phyloP scores from a whole-genome alignment of 331 rosid species.

The Phaseolus coccineus region DNA sequence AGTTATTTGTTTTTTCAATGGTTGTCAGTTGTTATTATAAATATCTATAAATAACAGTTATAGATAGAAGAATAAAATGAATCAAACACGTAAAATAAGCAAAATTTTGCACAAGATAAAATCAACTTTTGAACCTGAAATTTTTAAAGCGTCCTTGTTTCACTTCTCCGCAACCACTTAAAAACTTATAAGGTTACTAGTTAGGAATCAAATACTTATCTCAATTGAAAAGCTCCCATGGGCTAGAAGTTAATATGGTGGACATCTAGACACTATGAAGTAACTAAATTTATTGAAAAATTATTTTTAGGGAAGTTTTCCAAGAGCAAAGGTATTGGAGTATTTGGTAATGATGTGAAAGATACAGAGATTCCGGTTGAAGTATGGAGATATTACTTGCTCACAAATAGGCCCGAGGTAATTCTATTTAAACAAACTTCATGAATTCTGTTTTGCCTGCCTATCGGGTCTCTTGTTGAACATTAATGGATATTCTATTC shows the following conservation, averaged over 20 bases:
- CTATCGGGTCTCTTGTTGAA: constrained; percentile 27
- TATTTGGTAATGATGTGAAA: constrained; percentile 94
- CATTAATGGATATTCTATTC: not conserved
- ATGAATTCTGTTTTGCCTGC: not conserved
- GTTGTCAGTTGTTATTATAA: not conserved
- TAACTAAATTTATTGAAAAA: constrained; percentile 13
- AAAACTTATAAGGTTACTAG: not conserved
- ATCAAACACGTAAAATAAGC: not conserved
- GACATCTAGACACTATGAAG: constrained; percentile 32
- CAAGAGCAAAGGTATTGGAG: constrained; percentile 94
- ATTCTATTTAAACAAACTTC: constrained; percentile 26
- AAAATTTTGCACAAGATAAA: not conserved
- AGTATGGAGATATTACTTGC: constrained; percentile 97
- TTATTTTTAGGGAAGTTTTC: constrained; percentile 82
- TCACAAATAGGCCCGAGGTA: constrained; percentile 96
- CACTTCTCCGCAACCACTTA: not conserved
- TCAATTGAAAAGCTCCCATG: not conserved
- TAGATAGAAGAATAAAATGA: not conserved
- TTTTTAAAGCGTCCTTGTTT: not conserved
- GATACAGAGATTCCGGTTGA: constrained; percentile 93
- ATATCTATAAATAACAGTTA: not conserved
- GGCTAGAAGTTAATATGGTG: constrained; percentile 5
- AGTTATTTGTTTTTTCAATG: constrained; percentile 33
- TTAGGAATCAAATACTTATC: constrained; percentile 18
- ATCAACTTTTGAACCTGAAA: not conserved